Base-by-base conservation (phyloP, 495 filamentous ascomycete genomes). In the Hypoxylon perforatum region DNA sequence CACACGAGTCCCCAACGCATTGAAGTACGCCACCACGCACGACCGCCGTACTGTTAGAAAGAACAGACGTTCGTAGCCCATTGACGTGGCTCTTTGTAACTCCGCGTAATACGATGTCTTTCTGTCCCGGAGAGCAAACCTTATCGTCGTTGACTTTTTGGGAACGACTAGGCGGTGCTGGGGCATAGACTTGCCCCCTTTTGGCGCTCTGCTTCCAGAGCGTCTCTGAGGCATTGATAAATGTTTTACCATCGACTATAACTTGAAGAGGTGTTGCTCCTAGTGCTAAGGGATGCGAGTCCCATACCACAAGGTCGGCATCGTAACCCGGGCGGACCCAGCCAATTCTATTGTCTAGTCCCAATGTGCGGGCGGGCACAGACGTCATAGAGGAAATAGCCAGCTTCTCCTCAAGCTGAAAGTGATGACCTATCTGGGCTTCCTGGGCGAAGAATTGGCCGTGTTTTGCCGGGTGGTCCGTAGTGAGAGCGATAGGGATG, bases 221-320 rank as follows among this genome's bases (percentile, higher is more conserved):
- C 44, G 22, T 47, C 14, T 47, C 44, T 9, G 44, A 47, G 44
- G 44, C 44, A 14, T 47, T 47, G 8, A 47, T 18, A 11, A 23
- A 10, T 19, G 44, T 47, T 7, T 8, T 3, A 3, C 83, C 83
- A 68, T 86, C 83, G 61, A 85, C 79, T 70, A 74, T 84, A 15
- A 86, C 82, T 52, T 85, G 79, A 0, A 78, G 49, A 6, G 83
- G 80, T 15, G 82, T 80, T 12, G 82, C 82, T 9, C 83, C 83
- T 6, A 79, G 64, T 19, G 72, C 70, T 1, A 86, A 70, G 14
- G 83, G 83, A 67, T 85, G 81, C 18, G 74, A 76, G 60, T 85
- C 81, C 82, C 82, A 86, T 12, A 86, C 75, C 2, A 84, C 83
- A 22, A 86, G 57, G 65, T 86, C 83, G n/a, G 83, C 83, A 73